phyloP scores from a whole-genome alignment of 768 basidiomycete species.

The Calvatia gigantea region DNA sequence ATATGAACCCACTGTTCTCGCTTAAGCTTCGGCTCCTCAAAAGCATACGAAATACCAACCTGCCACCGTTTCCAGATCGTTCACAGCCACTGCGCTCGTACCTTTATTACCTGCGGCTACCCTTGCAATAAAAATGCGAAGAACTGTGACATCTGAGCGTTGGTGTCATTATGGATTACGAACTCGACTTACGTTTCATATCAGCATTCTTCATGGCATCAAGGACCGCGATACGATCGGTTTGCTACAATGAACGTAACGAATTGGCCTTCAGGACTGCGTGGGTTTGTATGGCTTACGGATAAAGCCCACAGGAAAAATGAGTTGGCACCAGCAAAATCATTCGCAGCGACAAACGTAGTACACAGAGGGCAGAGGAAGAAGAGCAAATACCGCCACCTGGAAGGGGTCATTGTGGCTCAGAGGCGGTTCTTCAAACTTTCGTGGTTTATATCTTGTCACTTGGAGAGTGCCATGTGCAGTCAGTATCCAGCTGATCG shows the following conservation, averaged over 20 bases:
- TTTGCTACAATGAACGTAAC: slow-evolving; percentile 8
- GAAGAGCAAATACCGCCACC: slow-evolving; percentile 4
- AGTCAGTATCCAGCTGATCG: slow-evolving; percentile 5
- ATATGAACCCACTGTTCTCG: slow-evolving; percentile 19
- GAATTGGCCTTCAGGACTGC: no score
- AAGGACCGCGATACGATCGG: slow-evolving; percentile 16
- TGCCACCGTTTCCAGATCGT: slow-evolving; percentile 22
- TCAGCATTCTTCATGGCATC: slow-evolving; percentile 18
- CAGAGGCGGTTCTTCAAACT: neutral
- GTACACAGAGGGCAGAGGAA: slow-evolving; percentile 6
- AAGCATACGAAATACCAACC: slow-evolving; percentile 6
- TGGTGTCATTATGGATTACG: neutral
- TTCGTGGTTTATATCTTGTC: neutral
- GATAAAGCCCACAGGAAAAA: slow-evolving; percentile 22
- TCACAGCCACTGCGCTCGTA: slow-evolving; percentile 19
- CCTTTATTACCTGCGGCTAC: slow-evolving; percentile 20
- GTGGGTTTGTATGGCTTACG: slow-evolving; percentile 11
- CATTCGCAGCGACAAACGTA: slow-evolving; percentile 19
- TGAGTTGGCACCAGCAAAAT: slow-evolving; percentile 25
- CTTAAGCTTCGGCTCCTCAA: neutral
- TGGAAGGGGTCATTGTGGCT: slow-evolving; percentile 1
- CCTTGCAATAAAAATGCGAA: slow-evolving; percentile 22
- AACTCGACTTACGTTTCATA: slow-evolving; percentile 16
- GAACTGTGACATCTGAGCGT: slow-evolving; percentile 11
- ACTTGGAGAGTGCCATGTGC: slow-evolving; percentile 3